Percentiles rank a stretch among this genome's conserved stretches.
Conservation (phyloP, 2,329 filamentous ascomycete genomes). For the Aspergillus unguis region DNA sequence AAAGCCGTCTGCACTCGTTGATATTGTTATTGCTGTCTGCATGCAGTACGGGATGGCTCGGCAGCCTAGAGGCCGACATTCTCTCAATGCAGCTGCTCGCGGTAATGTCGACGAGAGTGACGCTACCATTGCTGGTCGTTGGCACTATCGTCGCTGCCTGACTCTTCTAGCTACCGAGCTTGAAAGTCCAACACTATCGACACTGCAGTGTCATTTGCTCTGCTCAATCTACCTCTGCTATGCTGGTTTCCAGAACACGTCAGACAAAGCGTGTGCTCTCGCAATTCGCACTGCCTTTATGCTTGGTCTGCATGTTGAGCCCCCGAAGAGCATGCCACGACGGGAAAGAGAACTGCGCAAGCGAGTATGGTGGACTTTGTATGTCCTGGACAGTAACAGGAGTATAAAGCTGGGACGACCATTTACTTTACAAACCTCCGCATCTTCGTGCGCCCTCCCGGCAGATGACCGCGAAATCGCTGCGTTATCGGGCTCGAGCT, state of each 20-base stretch:
- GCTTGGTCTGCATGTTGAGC: conserved; percentile 50
- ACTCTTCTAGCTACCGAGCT: conserved; percentile 44
- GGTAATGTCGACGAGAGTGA: conserved; percentile 23
- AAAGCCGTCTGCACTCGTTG: conserved; percentile 49
- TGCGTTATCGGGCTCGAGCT: conserved; percentile 29
- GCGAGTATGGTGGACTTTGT: conserved; percentile 54
- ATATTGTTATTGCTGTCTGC: conserved; percentile 52
- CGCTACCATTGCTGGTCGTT: conserved; percentile 44
- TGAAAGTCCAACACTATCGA: conserved; percentile 48
- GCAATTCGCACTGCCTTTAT: conserved; percentile 48
- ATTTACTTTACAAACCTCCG: conserved; percentile 32
- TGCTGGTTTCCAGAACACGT: conserved; percentile 50
- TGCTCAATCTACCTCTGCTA: conserved; percentile 47
- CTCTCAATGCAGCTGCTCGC: neutral
- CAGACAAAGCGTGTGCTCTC: conserved; percentile 39
- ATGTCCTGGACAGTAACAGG: conserved; percentile 48
- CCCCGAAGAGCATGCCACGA: conserved; percentile 32
- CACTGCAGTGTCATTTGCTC: conserved; percentile 50
- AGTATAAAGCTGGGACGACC: conserved; percentile 50
- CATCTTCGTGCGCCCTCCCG: conserved; percentile 39
- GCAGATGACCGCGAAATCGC: conserved; percentile 34
- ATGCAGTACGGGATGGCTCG: conserved; percentile 46
- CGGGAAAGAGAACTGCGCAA: conserved; percentile 45
- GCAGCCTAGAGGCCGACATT: neutral
- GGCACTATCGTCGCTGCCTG: conserved; percentile 49